Evolutionary conservation across 1,284 basidiomycete genomes (phyloP), one percentile per base, ranked within the genome.

Genomic region (Phellinidium pouzarii): DNA sequence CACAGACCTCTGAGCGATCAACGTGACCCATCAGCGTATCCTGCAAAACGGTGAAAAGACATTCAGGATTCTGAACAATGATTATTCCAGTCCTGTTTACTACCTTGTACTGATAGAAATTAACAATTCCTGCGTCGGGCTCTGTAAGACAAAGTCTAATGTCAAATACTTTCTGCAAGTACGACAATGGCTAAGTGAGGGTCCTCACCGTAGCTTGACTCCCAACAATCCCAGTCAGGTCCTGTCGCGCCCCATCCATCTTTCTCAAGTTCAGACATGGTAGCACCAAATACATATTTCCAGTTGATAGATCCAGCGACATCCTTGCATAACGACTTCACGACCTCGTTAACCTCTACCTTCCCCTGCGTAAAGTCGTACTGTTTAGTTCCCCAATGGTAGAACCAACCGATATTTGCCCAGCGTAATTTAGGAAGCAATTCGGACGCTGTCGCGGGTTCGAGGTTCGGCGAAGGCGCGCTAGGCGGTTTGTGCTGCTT

Each of bases 21-120:
- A 94, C 90, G 63, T 96, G 93, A 0, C 80, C 93, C 86, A 95
- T 95, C 22, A 96, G 77, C 0, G 91, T 90, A 60, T 96, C 91
- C 75, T 87, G 64, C 26, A 17, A 48, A 19, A n/a, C n/a, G n/a
- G 22, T 34, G 7, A 34, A 11, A 34, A n/a, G 20, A n/a, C 17
- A 5, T 37, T 27, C 26, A 49, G 36, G 8, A 27, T 43, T 26
- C 41, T 48, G 31, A 31, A 36, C 20, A n/a, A 20, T 11, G 36
- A 8, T n/a, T 23, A 25, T n/a, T 19, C 31, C 25, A 14, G 29
- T 22, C 19, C 4, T 22, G 7, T 48, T 60, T 40, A n/a, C n/a
- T 20, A 78, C 81, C 67, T 80, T 86, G 46, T 73, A 75, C 65
- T 92, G 89, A 65, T 93, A 92, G 62, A 91, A 95, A 65, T 96